These are phyloP conservation scores for Candida fluviatilis DNA, from an alignment of 805 yeast genomes.

Conservation along the genomic window DNA sequence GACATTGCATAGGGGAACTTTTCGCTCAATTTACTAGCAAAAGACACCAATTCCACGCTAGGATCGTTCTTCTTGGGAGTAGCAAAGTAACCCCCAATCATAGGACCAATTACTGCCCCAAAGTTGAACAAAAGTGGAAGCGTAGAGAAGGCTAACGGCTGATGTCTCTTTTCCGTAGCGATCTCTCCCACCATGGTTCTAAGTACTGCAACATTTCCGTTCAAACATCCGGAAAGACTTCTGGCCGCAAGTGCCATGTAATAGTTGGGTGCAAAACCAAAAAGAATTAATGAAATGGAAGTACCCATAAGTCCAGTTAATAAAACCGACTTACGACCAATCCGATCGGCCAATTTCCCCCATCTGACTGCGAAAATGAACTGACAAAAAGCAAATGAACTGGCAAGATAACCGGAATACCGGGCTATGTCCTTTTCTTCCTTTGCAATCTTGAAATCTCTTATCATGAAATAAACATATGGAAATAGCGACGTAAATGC, in stretches of 20 bases:
- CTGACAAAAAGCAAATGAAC: slow-evolving; percentile 20
- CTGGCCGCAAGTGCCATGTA: slow-evolving; percentile 25
- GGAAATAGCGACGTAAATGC: slow-evolving; percentile 27
- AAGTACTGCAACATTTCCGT: slow-evolving; percentile 29
- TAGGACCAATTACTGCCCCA: slow-evolving; percentile 29
- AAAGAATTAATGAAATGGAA: slow-evolving; percentile 18
- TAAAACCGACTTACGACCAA: slow-evolving; percentile 27
- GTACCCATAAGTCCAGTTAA: slow-evolving; percentile 24
- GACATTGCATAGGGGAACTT: slow-evolving; percentile 33
- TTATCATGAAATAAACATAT: slow-evolving; percentile 22
- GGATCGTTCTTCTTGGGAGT: slow-evolving; percentile 19
- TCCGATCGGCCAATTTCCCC: slow-evolving; percentile 25
- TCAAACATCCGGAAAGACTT: slow-evolving; percentile 22
- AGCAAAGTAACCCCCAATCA: slow-evolving; percentile 29
- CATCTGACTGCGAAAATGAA: slow-evolving; percentile 23
- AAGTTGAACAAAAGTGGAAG: slow-evolving; percentile 30
- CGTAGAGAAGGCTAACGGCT: slow-evolving; percentile 26
- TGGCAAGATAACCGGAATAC: slow-evolving; percentile 18
- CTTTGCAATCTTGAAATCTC: slow-evolving; percentile 19
- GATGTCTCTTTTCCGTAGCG: slow-evolving; percentile 26
- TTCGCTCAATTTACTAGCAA: slow-evolving; percentile 13
- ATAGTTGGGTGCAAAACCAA: slow-evolving; percentile 25
- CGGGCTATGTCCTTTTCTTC: slow-evolving; percentile 16
- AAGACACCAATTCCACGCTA: slow-evolving; percentile 5
- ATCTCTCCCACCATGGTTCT: slow-evolving; percentile 31